These are phyloP conservation scores for Bathelium albidoporum DNA, from an alignment of 495 filamentous ascomycete genomes.

Conservation along the genomic window DNA sequence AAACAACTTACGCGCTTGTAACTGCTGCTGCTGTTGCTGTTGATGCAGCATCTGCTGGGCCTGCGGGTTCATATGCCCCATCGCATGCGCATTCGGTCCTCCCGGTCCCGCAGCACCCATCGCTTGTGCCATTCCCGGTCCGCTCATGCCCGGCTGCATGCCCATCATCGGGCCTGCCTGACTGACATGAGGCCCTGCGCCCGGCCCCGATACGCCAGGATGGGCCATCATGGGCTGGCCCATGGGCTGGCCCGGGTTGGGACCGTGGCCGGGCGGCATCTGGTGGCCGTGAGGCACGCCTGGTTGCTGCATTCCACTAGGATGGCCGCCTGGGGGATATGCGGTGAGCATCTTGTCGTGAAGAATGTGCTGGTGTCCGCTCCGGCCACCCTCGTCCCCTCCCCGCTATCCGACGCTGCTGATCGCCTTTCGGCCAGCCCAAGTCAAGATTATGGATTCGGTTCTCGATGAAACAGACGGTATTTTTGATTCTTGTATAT, in stretches of 20 bases:
- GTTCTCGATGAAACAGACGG: not conserved
- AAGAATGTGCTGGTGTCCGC: not conserved
- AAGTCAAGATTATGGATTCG: not conserved
- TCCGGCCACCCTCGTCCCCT: not conserved
- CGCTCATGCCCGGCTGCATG: constrained; percentile 57
- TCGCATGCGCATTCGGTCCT: constrained; percentile 63
- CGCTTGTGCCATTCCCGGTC: constrained; percentile 37
- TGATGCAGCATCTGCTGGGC: constrained; percentile 45
- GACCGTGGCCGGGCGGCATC: constrained; percentile 57
- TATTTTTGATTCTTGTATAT: not conserved
- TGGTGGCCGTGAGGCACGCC: constrained; percentile 72
- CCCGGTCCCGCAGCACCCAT: constrained; percentile 28
- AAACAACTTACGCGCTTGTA: constrained; percentile 32
- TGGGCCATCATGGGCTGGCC: constrained; percentile 73
- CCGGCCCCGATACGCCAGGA: constrained; percentile 72
- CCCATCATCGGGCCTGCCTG: constrained; percentile 72
- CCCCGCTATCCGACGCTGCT: not conserved
- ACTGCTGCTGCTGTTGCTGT: constrained; percentile 42
- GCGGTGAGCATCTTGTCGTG: constrained; percentile 32
- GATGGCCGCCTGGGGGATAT: constrained; percentile 52
- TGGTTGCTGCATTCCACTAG: constrained; percentile 30
- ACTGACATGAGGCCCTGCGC: constrained; percentile 59
- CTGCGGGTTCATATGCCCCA: constrained; percentile 69
- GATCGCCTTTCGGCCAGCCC: not conserved
- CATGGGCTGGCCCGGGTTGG: constrained; percentile 56